These are phyloP conservation scores for Neurospora sp. DNA, from an alignment of 495 filamentous ascomycete genomes.

Conservation along the genomic window DNA sequence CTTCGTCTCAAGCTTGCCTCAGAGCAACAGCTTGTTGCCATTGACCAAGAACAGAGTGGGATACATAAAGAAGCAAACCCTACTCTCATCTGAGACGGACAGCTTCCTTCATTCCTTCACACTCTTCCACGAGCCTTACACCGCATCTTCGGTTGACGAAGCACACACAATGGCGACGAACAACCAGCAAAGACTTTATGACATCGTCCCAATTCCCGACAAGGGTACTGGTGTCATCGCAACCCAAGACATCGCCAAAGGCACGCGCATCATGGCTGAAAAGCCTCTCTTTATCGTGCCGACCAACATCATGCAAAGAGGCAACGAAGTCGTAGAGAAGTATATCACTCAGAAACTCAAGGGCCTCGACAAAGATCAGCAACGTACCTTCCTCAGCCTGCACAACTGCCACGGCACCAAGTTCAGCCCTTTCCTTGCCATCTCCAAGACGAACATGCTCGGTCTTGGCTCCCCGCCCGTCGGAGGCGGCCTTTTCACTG, in stretches of 20 bases:
- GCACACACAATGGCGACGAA: neutral
- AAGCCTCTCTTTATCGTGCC: constrained; percentile 13
- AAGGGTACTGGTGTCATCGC: constrained; percentile 25
- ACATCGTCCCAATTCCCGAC: neutral
- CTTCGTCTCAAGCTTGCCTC: neutral
- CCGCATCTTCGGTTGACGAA: neutral
- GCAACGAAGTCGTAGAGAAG: neutral
- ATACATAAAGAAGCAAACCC: neutral
- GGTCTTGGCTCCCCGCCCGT: constrained; percentile 10
- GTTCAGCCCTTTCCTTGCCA: constrained; percentile 15
- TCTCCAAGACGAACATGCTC: constrained; percentile 22
- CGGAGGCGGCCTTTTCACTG: constrained; percentile 20
- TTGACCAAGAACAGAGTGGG: neutral
- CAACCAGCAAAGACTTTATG: neutral
- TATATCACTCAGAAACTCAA: neutral
- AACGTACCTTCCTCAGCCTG: constrained; percentile 12
- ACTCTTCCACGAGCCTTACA: neutral
- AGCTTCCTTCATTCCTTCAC: neutral
- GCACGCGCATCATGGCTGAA: constrained; percentile 26
- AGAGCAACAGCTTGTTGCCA: neutral
- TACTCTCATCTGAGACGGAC: neutral
- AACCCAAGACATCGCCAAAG: constrained; percentile 19
- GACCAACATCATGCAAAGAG: neutral
- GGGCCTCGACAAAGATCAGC: neutral
- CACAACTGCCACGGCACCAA: constrained; percentile 15